Base-by-base conservation (phyloP, 2,329 filamentous ascomycete species). In the Beauveria australis region DNA sequence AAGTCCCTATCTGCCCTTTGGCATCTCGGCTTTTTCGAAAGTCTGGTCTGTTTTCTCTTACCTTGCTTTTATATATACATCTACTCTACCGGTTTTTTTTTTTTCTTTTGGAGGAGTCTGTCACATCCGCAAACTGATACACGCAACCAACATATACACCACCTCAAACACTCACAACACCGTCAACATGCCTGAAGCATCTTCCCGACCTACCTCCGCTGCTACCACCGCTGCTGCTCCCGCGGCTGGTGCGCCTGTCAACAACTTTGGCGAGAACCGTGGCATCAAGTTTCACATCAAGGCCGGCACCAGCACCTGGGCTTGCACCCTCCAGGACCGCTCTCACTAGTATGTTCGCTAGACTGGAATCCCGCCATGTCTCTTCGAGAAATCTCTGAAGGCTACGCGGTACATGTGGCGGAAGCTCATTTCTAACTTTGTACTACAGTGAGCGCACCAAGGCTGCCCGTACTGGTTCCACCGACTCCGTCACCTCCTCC, bases 261-360 rank as follows among this genome's bases (percentile, higher is more conserved):
- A 44, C 24, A 7, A 30, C 55, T 63, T 75, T 30, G 72, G 77
- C 58, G 71, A 77, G 63, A 72, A 70, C 66, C 70, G 66, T 62
- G 75, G 72, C 62, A 72, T 81, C 72, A 73, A 73, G 69, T 81
- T 81, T 71, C 68, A 76, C 52, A 75, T 81, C 70, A 75, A 74
- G 70, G 72, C 78, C 46, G 77, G 76, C 62, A 70, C 72, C 66
- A 64, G 70, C 53, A 70, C 68, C 52, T 75, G 72, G 67, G 57
- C 68, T 46, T 79, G 77, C 69, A 74, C 73, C 22, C 67, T 80
- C 5, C 73, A 78, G 63, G 77, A 80, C 68, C 76, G 78, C 60
- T 61, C 67, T 63, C 59, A 69, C 14, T 78, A 79, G 78, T 80
- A 75, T 63, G 77, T 71, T 41, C 3, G 18, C 10, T 10, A 43